A percentile compares a stretch with the other conserved stretches of the same genome.
Conservation (phyloP, 2,329 filamentous ascomycete genomes). For the Escovopsis sp. region DNA sequence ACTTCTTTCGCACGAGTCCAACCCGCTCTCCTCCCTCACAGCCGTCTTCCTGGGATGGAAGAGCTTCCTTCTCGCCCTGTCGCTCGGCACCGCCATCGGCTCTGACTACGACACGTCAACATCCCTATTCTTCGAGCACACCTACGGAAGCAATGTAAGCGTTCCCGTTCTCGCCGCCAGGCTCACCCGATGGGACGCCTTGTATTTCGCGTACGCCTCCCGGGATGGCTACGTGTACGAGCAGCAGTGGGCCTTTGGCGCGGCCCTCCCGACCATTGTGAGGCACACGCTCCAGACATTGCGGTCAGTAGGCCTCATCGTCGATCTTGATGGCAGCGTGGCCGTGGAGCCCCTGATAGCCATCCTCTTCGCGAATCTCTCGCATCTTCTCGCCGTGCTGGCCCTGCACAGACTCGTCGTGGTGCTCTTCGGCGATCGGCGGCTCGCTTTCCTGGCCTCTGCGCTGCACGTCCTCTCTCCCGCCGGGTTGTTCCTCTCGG, state of each 20-base stretch:
- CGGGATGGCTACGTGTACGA: conserved; percentile 55
- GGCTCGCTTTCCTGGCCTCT: conserved; percentile 53
- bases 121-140: conserved; percentile 27
- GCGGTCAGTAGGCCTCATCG: conserved; percentile 11
- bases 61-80: conserved; percentile 45
- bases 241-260: conserved; percentile 75
- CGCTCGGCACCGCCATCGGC: conserved; percentile 34
- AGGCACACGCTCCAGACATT: conserved; percentile 19
- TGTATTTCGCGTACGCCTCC: conserved; percentile 57
- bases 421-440: conserved; percentile 35
- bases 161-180: conserved; percentile 36
- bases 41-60: conserved; percentile 52
- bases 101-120: conserved; percentile 71
- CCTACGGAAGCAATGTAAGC: conserved; percentile 19
- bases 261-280: conserved; percentile 29
- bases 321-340: not conserved
- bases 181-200: conserved; percentile 65
- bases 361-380: conserved; percentile 52
- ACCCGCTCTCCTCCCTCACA: conserved; percentile 13
- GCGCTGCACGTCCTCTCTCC: conserved; percentile 72
- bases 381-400: conserved; percentile 63
- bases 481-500: conserved; percentile 76
- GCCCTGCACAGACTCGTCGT: conserved; percentile 53
- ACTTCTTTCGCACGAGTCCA: not conserved
- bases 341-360: conserved; percentile 37